Evolutionary conservation across 192 early-diverging fungal genomes (phyloP), one percentile per base, ranked within the genome.

Genomic region (Backusella westeae): DNA sequence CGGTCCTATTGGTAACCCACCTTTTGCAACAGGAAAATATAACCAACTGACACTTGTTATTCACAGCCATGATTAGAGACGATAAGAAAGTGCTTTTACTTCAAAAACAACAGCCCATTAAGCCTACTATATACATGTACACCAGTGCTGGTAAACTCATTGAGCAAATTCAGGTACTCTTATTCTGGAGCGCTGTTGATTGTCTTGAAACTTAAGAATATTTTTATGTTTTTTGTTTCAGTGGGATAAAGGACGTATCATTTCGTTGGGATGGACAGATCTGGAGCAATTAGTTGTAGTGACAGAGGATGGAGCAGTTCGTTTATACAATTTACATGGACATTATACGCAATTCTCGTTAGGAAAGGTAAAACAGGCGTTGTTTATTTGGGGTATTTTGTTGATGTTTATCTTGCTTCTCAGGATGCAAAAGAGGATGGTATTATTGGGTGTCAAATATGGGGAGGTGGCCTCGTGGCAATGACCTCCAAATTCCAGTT

Each of bases 261-360:
- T 99, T n/a, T 89, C 87, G 1, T 91, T 99, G 87, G 93, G 93
- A 74, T 99, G 98, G 98, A 95, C 93, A 38, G 89, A 88, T 35
- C 87, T 86, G 12, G 97, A 98, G 71, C 86, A 95, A 71, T 86
- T 99, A 23, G 86, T 97, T 14, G 95, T 94, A 42, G 95, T 97
- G 9, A 83, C 95, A 75, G 94, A 96, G 71, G 91, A 94, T 79
- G 97, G 96, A 44, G 87, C 77, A 23, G 93, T 99, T 34, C 80
- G 92, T 1, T 79, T 97, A 75, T 95, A 94, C 71, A 90, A 92
- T 72, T 85, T 98, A 34, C 86, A 93, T 74, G 98, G 96, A 1
- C 90, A 94, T 71, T 90, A 89, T 71, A 89, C 86, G 1, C 93
- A 93, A 76, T 93, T 95, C 72, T 90, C 91, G 21, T 84, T 97